Evolutionary conservation across 306 rosid genomes (phyloP), one percentile per base, ranked within the genome.

Genomic region (Begonia loranthoides): DNA sequence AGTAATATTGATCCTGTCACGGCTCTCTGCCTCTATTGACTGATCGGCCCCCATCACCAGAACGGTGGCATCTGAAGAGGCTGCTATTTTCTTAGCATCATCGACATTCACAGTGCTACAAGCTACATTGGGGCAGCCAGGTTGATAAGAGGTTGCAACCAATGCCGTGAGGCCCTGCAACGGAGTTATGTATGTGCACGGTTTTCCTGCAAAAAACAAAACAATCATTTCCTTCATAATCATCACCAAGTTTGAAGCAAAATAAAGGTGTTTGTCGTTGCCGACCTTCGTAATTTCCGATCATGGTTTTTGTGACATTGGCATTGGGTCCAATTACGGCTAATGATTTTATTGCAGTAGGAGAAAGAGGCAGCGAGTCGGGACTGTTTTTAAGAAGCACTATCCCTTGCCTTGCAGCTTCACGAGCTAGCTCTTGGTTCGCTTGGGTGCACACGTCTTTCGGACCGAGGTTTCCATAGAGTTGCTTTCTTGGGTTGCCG

Each of bases 351-450:
- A 54, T 39, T 12, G 21, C 36, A 19, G 48, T 59, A 24, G 55
- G 19, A 12, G 78, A 69, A 58, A 83, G 65, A 53, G 94, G 85
- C 49, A 83, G 82, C 63, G 63, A 41, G 56, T 71, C 68, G n/a
- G n/a, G n/a, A 13, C 55, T 64, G 52, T 82, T 82, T 51, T 87
- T 77, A 6, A 87, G 71, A 55, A 87, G 53, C 38, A 87, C 95
- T 61, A 70, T 70, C 49, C 93, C 93, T 41, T 87, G 86, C 54
- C 68, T 75, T 56, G 95, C 88, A 45, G 93, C 88, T 50, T 79
- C 88, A 63, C 78, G 60, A 7, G 88, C 81, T 56, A 79, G 36
- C 41, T 60, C 36, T 12, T 79, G 79, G 41, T 87, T 74, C 3
- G 69, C 75, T 15, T 60, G 28, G 6, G 78, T 64, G 54, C 95